Evolutionary conservation across 495 filamentous ascomycete genomes (phyloP).

Genomic region (Podospora didyma): DNA sequence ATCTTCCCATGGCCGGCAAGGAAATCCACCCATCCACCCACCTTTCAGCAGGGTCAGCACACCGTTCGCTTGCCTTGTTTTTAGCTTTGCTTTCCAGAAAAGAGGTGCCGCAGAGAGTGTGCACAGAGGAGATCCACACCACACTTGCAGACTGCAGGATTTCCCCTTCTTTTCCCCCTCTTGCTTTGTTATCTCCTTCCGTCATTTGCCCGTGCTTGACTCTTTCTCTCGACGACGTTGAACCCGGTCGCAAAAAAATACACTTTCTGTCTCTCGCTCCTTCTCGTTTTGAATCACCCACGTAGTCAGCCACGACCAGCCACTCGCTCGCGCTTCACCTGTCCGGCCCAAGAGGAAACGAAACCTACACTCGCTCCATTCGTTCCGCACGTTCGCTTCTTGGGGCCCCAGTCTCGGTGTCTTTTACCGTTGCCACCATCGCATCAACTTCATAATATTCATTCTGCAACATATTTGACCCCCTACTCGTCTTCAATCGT

Average conservation of each 20-base stretch:
- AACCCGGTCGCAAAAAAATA: neutral
- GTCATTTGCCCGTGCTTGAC: slow-evolving; percentile 15
- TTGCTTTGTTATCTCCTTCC: slow-evolving; percentile 14
- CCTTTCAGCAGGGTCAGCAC: neutral
- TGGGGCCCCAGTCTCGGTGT: neutral
- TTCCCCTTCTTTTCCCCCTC: slow-evolving; percentile 13
- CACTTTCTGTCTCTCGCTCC: neutral
- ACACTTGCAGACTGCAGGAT: slow-evolving; percentile 6
- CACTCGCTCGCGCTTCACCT: slow-evolving; percentile 8
- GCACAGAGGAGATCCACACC: neutral
- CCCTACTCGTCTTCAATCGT: too few relatives aligned
- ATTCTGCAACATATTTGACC: neutral
- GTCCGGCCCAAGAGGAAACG: neutral
- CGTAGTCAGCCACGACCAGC: slow-evolving; percentile 1
- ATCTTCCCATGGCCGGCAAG: neutral
- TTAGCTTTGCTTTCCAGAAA: slow-evolving; percentile 1
- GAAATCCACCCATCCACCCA: neutral
- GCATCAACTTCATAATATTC: neutral
- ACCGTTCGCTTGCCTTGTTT: slow-evolving; percentile 5
- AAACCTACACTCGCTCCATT: slow-evolving; percentile 13
- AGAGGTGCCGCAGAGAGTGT: too few relatives aligned
- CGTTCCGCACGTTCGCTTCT: neutral
- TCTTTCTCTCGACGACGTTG: neutral
- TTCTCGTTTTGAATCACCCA: neutral
- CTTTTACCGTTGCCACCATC: neutral